Percentiles rank a stretch among this genome's conserved stretches.
Conservation (phyloP, 192 early-diverging fungal genomes). For the Chytriomyces sp. region DNA sequence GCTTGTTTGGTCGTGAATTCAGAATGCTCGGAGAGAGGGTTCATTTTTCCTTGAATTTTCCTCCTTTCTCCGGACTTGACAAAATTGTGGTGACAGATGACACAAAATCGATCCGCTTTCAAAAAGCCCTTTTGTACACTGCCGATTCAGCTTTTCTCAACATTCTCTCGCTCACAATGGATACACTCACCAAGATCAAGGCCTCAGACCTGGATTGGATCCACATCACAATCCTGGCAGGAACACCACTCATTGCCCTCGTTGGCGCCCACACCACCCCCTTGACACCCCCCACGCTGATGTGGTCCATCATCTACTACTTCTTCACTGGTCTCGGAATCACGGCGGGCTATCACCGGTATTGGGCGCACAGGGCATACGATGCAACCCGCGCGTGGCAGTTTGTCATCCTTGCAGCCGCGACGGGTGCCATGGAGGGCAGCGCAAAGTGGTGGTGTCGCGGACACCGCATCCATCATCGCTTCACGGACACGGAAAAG, state of each 20-base stretch:
- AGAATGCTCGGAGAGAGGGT: no score
- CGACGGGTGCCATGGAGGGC: slow-evolving; percentile 50
- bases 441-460: slow-evolving; percentile 58
- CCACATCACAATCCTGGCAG: slow-evolving; percentile 31
- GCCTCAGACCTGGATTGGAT: slow-evolving; percentile 48
- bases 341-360: slow-evolving; percentile 67
- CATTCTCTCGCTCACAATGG: slow-evolving; percentile 53
- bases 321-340: slow-evolving; percentile 76
- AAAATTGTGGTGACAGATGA: no score
- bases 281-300: slow-evolving; percentile 59
- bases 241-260: slow-evolving; percentile 75
- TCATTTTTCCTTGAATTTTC: no score
- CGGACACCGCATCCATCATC: slow-evolving; percentile 55
- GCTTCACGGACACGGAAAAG: slow-evolving; percentile 57
- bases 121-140: no score
- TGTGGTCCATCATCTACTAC: slow-evolving; percentile 74
- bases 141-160: no score
- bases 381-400: slow-evolving; percentile 46
- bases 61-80: no score
- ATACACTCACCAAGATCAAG: no score
- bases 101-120: no score
- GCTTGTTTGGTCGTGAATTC: no score
- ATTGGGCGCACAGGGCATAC: slow-evolving; percentile 56
- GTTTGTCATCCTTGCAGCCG: slow-evolving; percentile 39
- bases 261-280: slow-evolving; percentile 78